Percentiles rank a stretch among this genome's conserved stretches.
These are phyloP conservation scores for Spirogloea muscicola DNA, from an alignment of 139 green algal species.

Conservation along the genomic window DNA sequence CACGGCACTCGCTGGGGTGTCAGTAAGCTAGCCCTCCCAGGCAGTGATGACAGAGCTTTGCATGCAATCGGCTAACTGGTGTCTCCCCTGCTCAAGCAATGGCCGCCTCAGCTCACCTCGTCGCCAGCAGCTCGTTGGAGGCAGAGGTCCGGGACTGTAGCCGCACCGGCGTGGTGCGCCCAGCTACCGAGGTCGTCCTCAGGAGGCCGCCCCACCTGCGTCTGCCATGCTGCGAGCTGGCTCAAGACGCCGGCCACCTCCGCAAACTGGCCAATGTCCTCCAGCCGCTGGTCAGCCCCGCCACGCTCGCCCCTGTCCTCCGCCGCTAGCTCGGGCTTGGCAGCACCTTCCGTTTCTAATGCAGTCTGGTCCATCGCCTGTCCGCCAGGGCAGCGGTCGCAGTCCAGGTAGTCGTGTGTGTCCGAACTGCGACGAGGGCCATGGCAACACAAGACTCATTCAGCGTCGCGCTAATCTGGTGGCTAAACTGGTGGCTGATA, in stretches of 20 bases:
- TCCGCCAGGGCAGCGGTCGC: constrained; percentile 47
- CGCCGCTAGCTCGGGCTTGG: not conserved
- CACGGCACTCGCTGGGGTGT: too few species aligned
- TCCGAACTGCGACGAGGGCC: constrained; percentile 52
- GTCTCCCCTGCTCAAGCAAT: too few species aligned
- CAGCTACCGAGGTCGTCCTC: constrained; percentile 90
- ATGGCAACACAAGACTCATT: not conserved
- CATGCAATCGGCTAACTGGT: too few species aligned
- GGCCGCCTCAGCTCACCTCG: too few species aligned
- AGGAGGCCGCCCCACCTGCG: constrained; percentile 62
- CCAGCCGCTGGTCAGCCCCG: not conserved
- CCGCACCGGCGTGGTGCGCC: constrained; percentile 73
- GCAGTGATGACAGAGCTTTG: too few species aligned
- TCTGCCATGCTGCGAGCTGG: constrained; percentile 17
- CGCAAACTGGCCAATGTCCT: constrained; percentile 46
- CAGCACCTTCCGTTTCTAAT: not conserved
- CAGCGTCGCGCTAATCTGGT: too few species aligned
- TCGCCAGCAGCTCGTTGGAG: constrained; percentile 55
- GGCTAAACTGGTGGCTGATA: too few species aligned
- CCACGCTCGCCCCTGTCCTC: not conserved
- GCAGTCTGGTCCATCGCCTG: too few species aligned
- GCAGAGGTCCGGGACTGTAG: constrained; percentile 68
- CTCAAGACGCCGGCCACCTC: constrained; percentile 12
- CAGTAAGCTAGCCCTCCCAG: too few species aligned
- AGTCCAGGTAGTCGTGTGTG: constrained; percentile 73